A percentile compares a stretch with the other conserved stretches of the same genome.
phyloP scores from a whole-genome alignment of 2,329 filamentous ascomycete species.

The Diaporthe ilicicola region DNA sequence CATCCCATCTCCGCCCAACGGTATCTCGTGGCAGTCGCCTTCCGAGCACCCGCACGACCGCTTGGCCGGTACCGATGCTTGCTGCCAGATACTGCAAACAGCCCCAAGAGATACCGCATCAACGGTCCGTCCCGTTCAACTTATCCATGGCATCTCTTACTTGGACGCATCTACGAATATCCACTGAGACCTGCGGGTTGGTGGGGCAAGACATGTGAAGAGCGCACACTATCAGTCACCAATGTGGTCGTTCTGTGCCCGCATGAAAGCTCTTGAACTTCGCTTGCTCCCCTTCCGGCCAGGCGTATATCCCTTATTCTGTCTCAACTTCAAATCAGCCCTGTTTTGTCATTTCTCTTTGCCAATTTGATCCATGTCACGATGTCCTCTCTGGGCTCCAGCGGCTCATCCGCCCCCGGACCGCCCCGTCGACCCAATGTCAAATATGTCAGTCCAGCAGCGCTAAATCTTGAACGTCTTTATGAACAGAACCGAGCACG shows the following conservation, averaged over 20 bases:
- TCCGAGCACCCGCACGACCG: neutral
- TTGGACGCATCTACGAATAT: neutral
- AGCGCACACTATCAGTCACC: neutral
- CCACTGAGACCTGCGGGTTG: neutral
- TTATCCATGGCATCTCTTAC: conserved; percentile 3
- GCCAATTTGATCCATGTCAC: conserved; percentile 1
- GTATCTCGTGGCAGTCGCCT: conserved; percentile 8
- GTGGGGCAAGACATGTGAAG: neutral
- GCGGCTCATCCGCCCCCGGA: conserved; percentile 33
- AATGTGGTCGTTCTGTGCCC: neutral
- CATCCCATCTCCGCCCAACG: conserved; percentile 1
- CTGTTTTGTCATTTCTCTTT: neutral
- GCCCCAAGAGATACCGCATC: conserved; percentile 8
- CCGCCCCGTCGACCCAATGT: conserved; percentile 44
- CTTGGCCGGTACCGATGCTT: neutral
- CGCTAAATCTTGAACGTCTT: conserved; percentile 70
- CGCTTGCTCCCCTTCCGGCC: neutral
- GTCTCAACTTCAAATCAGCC: neutral
- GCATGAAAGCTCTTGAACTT: neutral
- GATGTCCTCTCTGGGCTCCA: conserved; percentile 39
- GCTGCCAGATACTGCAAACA: conserved; percentile 21
- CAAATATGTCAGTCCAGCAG: conserved; percentile 61
- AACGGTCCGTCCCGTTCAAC: conserved; percentile 28
- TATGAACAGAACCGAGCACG: conserved; percentile 67
- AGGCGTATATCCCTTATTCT: neutral